Percentiles rank a stretch among this genome's conserved stretches.
Conservation (phyloP, 257 asterid species). For the Solanum dulcamara region DNA sequence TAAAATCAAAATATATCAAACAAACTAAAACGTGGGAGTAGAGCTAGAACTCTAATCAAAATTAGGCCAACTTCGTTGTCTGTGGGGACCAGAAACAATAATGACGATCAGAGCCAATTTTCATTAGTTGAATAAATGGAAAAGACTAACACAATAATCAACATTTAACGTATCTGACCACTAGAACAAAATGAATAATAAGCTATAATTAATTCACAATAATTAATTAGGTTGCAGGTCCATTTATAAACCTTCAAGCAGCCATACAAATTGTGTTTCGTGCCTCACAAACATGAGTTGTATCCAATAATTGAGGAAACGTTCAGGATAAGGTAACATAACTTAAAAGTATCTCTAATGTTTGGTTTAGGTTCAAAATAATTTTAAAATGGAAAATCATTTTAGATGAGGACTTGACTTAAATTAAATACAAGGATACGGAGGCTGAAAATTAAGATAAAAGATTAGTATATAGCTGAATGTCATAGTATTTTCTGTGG, state of each 20-base stretch:
- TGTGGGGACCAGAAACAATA: neutral
- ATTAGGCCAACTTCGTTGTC: neutral
- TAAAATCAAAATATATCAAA: neutral
- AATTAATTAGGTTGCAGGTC: neutral
- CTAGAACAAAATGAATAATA: neutral
- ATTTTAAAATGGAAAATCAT: neutral
- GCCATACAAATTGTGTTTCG: neutral
- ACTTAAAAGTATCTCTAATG: neutral
- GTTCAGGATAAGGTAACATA: neutral
- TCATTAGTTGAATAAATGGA: neutral
- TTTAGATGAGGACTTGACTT: neutral
- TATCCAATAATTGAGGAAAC: neutral
- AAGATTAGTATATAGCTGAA: neutral
- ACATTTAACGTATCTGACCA: neutral
- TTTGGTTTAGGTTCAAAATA: neutral
- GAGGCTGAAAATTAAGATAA: neutral
- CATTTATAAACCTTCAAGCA: neutral
- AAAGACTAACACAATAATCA: neutral
- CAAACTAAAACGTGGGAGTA: fast-evolving
- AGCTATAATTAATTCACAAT: neutral
- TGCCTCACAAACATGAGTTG: neutral
- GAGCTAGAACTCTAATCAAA: neutral
- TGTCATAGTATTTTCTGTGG: neutral
- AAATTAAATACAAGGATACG: neutral
- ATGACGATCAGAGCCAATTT: neutral